Evolutionary conservation across 768 basidiomycete species (phyloP).

Genomic region (Termitomyces heimii): DNA sequence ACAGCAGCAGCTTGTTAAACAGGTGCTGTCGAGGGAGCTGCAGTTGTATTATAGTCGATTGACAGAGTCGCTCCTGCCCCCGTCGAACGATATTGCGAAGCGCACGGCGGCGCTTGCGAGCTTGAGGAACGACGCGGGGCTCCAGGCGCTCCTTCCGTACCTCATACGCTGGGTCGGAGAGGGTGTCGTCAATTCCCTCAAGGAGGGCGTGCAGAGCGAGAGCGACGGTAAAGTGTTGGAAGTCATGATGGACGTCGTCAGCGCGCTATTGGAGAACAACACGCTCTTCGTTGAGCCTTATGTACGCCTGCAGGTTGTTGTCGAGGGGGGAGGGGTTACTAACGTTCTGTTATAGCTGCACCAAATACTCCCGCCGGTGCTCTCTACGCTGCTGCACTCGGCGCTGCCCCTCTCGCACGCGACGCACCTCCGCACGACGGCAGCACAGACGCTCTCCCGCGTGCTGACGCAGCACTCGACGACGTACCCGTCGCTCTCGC

Average conservation of each 20-base stretch:
- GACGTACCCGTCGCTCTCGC: slow-evolving; percentile 83
- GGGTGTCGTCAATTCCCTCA: slow-evolving; percentile 65
- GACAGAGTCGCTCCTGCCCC: slow-evolving; percentile 77
- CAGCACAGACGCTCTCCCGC: slow-evolving; percentile 80
- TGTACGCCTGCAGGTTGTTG: slow-evolving; percentile 43
- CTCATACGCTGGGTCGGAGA: slow-evolving; percentile 94
- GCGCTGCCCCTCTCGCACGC: slow-evolving; percentile 70
- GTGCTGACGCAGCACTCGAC: slow-evolving; percentile 78
- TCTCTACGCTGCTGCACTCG: slow-evolving; percentile 88
- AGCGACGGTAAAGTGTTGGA: slow-evolving; percentile 69
- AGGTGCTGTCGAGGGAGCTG: slow-evolving; percentile 88
- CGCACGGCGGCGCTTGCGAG: slow-evolving; percentile 88
- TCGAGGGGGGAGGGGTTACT: background rate
- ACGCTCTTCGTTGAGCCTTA: slow-evolving; percentile 95
- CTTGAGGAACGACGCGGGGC: slow-evolving; percentile 81
- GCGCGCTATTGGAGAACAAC: slow-evolving; percentile 79
- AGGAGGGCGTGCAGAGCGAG: slow-evolving; percentile 51
- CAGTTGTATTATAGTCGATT: slow-evolving; percentile 93
- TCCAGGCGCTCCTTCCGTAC: slow-evolving; percentile 90
- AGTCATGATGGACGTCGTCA: slow-evolving; percentile 78
- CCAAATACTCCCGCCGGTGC: slow-evolving; percentile 89
- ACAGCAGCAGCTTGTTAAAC: slow-evolving; percentile 79
- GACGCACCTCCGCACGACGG: slow-evolving; percentile 69
- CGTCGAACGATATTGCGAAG: slow-evolving; percentile 59
- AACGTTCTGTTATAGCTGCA: slow-evolving; percentile 64